Percentiles rank a stretch among this genome's conserved stretches.
Evolutionary conservation across 129 eudicot genomes (phyloP).

Genomic region (Centrapalus pauciflorus): DNA sequence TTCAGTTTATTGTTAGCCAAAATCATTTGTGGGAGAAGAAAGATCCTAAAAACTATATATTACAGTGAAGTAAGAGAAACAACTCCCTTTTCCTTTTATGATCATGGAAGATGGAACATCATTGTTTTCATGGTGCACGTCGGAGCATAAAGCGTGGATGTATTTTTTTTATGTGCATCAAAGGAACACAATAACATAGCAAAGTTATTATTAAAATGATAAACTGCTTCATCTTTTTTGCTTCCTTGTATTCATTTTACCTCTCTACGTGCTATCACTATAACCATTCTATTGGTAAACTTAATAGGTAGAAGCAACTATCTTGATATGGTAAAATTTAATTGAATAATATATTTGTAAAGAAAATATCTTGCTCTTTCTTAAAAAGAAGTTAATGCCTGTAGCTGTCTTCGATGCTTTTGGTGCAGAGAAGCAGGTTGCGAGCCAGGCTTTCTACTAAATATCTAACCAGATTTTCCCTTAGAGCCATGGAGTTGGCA

Average conservation of each 20-base stretch:
- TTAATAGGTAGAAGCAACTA: background rate
- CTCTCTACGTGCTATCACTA: background rate
- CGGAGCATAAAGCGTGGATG: background rate
- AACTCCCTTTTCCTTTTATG: background rate
- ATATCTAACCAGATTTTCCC: slow-evolving; percentile 55
- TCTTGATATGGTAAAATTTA: background rate
- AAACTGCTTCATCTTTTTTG: background rate
- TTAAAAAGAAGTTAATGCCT: slow-evolving; percentile 50
- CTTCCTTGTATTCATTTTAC: background rate
- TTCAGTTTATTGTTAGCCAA: background rate
- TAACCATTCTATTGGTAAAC: background rate
- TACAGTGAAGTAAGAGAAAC: no score
- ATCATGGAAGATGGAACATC: background rate
- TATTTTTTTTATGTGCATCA: background rate
- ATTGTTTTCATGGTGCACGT: slow-evolving; percentile 10
- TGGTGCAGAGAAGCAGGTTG: slow-evolving; percentile 93
- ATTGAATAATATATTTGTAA: background rate
- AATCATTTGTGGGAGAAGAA: background rate
- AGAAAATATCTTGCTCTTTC: slow-evolving; percentile 5
- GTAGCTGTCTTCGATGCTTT: slow-evolving; percentile 74
- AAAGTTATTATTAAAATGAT: background rate
- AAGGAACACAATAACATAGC: background rate
- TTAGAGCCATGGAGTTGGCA: slow-evolving; percentile 58
- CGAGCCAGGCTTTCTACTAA: slow-evolving; percentile 56
- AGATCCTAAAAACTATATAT: background rate